Evolutionary conservation across 306 rosid genomes (phyloP), one percentile per base, ranked within the genome.

Genomic region (Vicia villosa): DNA sequence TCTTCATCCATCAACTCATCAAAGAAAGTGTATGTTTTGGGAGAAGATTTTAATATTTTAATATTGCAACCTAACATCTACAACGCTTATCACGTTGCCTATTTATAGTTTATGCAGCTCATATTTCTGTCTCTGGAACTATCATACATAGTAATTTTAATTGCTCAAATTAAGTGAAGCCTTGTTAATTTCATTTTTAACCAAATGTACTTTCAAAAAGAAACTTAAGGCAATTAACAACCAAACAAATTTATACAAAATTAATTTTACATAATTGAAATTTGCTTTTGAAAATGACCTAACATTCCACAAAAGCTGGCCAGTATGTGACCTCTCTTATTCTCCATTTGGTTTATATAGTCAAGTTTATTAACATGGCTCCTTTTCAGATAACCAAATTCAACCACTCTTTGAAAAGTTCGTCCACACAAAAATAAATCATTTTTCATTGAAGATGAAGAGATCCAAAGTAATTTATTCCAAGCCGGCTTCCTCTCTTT

Each of bases 391-490:
- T 63, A 24, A 68, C 66, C 61, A 54, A 62, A 63, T 64, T 24
- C 63, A 71, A 63, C 72, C 50, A 69, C 61, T 55, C 28, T 72
- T 58, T 38, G 42, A 66, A 58, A 30, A 46, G 47, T 22, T 46
- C 12, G 7, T 46, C 64, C 10, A 57, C 47, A 66, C 34, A 64
- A 34, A 74, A 55, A 24, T 3, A 43, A 30, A 56, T 22, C 41
- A 46, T 63, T 59, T 64, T 64, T 69, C 65, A 57, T 40, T 57
- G 63, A 40, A 65, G 61, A 56, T 75, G 49, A 51, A 28, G 43
- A 15, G 69, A 74, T 74, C 41, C 42, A 72, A 58, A 63, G 51
- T 20, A 74, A 51, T 47, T 79, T 63, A 74, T 79, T 74, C 68
- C 36, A 41, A 55, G 66, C 75, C 51, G 34, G 34, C 66, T 59